Evolutionary conservation across 495 filamentous ascomycete species (phyloP).

Genomic region (Durotheca rogersii): DNA sequence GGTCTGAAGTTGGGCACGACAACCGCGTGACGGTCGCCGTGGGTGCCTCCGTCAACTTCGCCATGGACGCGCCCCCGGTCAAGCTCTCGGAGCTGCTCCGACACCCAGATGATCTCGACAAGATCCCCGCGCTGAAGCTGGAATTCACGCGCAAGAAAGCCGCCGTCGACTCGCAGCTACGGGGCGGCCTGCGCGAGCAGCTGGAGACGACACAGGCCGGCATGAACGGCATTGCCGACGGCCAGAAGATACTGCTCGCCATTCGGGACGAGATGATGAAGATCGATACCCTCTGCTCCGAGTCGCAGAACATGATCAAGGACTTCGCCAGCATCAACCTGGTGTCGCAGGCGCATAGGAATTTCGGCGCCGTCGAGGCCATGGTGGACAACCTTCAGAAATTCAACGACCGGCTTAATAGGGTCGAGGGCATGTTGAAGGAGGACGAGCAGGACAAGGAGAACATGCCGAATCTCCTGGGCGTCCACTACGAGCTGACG

Average conservation of each 20-base stretch:
- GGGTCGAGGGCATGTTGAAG: constrained; percentile 70
- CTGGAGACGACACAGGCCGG: constrained; percentile 88
- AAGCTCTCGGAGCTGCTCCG: constrained; percentile 74
- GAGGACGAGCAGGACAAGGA: constrained; percentile 82
- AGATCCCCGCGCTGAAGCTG: constrained; percentile 82
- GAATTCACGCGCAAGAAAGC: constrained; percentile 95
- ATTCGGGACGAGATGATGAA: constrained; percentile 98
- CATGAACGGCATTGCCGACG: constrained; percentile 81
- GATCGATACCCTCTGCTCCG: constrained; percentile 95
- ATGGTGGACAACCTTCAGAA: constrained; percentile 88
- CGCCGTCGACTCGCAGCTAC: constrained; percentile 84
- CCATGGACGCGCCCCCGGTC: constrained; percentile 58
- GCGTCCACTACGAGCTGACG: constrained; percentile 87
- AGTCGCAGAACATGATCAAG: constrained; percentile 91
- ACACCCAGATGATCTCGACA: constrained; percentile 88
- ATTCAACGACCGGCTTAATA: constrained; percentile 73
- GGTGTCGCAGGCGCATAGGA: constrained; percentile 88
- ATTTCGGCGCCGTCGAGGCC: constrained; percentile 85
- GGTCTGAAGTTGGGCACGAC: constrained; percentile 28
- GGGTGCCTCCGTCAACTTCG: constrained; percentile 30
- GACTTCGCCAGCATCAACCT: constrained; percentile 97
- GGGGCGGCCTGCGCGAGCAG: constrained; percentile 82
- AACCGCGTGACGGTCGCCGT: constrained; percentile 25
- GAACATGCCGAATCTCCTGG: constrained; percentile 88
- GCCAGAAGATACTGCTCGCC: constrained; percentile 78